Conservation (phyloP, 2,329 filamentous ascomycete genomes). For the Arthrobotrys entomopaga region DNA sequence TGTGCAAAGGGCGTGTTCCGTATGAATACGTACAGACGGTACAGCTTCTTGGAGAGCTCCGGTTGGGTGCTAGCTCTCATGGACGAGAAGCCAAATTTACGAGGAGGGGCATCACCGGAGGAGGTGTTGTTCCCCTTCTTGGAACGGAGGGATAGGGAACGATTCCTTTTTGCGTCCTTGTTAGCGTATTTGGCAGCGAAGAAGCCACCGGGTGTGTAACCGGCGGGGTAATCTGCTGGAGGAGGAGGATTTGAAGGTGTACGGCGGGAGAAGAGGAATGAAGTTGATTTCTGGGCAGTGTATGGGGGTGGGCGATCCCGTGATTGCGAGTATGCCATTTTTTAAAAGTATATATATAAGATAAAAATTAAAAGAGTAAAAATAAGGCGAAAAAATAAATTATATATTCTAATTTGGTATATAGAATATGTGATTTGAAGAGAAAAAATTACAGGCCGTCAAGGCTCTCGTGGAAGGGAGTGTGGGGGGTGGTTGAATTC, state of each 20-base stretch:
- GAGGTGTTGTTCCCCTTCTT: constrained; percentile 66
- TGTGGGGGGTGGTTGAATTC: neutral
- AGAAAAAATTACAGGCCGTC: constrained; percentile 3
- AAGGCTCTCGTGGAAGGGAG: constrained; percentile 6
- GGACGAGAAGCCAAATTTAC: constrained; percentile 85
- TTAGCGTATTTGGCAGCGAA: constrained; percentile 50
- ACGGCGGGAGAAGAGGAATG: constrained; percentile 31
- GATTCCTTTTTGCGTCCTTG: constrained; percentile 68
- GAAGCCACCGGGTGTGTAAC: constrained; percentile 36
- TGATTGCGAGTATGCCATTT: constrained; percentile 15
- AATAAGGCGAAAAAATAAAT: neutral
- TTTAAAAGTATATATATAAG: constrained; percentile 1
- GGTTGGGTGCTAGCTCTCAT: constrained; percentile 86
- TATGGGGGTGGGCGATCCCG: constrained; percentile 30
- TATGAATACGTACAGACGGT: constrained; percentile 69
- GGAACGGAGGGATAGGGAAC: constrained; percentile 78
- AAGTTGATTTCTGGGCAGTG: constrained; percentile 24
- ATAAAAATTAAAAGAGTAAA: constrained; percentile 12
- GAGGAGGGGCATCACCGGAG: constrained; percentile 65
- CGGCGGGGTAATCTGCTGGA: constrained; percentile 29
- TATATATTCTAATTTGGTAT: neutral
- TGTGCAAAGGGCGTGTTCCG: neutral
- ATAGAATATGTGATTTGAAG: constrained; percentile 15
- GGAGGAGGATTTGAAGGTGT: constrained; percentile 12
- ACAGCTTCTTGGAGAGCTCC: constrained; percentile 87